A percentile compares a stretch with the other conserved stretches of the same genome.
Evolutionary conservation across 2,329 filamentous ascomycete genomes (phyloP).

Genomic region (Ophiognomonia clavigignenti-juglandacearum): DNA sequence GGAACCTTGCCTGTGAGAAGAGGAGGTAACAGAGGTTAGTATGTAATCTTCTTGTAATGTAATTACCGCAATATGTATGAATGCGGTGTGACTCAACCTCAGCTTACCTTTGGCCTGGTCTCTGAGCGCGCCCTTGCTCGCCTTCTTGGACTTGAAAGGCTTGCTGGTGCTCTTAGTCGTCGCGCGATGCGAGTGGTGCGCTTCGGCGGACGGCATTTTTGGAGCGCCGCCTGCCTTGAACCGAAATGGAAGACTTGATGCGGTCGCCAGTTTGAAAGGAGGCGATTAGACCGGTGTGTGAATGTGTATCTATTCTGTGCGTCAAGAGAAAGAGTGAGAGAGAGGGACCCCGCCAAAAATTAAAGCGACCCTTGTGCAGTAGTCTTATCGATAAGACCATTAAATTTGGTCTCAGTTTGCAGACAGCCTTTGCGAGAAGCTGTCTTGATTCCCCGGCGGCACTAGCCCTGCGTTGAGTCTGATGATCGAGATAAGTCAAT

Average conservation of each 20-base stretch:
- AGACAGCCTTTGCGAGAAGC: no score
- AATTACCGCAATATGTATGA: no score
- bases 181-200: constrained; percentile 79
- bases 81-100: not conserved
- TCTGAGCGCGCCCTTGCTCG: constrained; percentile 81
- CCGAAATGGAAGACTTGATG: constrained; percentile 68
- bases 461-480: no score
- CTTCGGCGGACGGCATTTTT: constrained; percentile 69
- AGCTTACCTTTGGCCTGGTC: constrained; percentile 73
- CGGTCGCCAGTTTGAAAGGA: constrained; percentile 46
- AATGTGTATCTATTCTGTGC: no score
- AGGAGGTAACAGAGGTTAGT: not conserved
- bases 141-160: constrained; percentile 85
- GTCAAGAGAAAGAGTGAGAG: not conserved
- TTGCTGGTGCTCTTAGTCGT: constrained; percentile 89
- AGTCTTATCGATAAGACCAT: no score
- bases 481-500: no score
- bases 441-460: no score
- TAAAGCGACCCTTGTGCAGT: no score
- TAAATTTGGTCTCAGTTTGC: no score
- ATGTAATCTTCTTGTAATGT: not conserved
- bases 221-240: constrained; percentile 73
- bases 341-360: no score
- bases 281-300: no score
- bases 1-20: constrained; percentile 65